phyloP scores from a whole-genome alignment of 202 grass and related monocot species.

The Digitaria exilis region DNA sequence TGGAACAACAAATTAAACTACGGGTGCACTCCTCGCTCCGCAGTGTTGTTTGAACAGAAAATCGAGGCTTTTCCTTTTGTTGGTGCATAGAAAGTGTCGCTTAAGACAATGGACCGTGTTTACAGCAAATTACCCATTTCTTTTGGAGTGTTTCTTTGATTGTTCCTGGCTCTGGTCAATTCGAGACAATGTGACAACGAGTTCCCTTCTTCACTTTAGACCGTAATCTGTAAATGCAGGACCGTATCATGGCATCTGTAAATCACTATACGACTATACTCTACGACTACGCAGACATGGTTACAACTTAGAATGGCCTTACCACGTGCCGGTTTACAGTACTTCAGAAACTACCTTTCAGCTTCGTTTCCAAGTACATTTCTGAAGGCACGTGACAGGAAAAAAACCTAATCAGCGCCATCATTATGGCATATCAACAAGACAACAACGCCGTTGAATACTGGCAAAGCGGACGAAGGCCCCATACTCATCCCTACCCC shows the following conservation, averaged over 20 bases:
- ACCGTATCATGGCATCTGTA: not conserved
- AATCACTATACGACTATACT: too few relatives aligned
- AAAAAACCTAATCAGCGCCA: too few relatives aligned
- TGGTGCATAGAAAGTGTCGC: not conserved
- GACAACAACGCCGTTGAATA: too few relatives aligned
- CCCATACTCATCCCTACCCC: not conserved
- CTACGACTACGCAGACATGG: not conserved
- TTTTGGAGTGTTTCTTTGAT: not conserved
- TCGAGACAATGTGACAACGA: not conserved
- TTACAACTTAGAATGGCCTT: not conserved
- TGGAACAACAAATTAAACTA: not conserved
- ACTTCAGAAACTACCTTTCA: too few relatives aligned
- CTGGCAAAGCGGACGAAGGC: too few relatives aligned
- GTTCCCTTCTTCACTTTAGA: too few relatives aligned
- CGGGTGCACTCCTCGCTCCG: not conserved
- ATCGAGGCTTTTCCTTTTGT: not conserved
- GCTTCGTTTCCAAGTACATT: too few relatives aligned
- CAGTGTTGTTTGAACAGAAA: not conserved
- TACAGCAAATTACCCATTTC: not conserved
- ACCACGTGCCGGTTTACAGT: not conserved
- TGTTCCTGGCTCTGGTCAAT: not conserved
- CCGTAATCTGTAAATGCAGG: not conserved
- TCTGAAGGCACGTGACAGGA: too few relatives aligned
- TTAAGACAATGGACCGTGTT: not conserved
- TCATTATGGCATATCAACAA: too few relatives aligned